phyloP scores from a whole-genome alignment of 768 basidiomycete genomes.

The Tephrocybe sp. region DNA sequence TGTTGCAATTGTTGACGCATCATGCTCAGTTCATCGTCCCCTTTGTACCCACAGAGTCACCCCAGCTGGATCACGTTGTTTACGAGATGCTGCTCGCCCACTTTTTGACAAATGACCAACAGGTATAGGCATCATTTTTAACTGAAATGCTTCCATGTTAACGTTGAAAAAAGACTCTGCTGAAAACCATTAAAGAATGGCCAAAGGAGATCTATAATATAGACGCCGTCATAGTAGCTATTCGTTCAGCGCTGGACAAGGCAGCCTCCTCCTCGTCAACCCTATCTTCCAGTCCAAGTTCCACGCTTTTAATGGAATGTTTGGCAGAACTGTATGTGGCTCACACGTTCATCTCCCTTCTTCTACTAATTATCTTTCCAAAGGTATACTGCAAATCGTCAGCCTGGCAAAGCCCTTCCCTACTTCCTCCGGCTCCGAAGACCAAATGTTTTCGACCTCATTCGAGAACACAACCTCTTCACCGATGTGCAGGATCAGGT shows the following conservation, averaged over 20 bases:
- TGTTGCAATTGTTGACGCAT: conserved; percentile 2
- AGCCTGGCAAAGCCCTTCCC: conserved; percentile 91
- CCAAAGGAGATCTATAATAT: conserved; percentile 90
- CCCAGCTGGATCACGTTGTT: conserved; percentile 77
- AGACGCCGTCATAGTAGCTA: conserved; percentile 82
- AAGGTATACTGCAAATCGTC: conserved; percentile 84
- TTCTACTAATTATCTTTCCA: not conserved
- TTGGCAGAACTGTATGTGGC: conserved; percentile 78
- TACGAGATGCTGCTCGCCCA: conserved; percentile 96
- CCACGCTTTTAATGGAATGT: conserved; percentile 85
- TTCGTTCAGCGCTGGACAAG: conserved; percentile 78
- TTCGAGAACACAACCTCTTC: conserved; percentile 90
- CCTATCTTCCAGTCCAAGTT: conserved; percentile 40
- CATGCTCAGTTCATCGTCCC: conserved; percentile 76
- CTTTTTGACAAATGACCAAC: conserved; percentile 74
- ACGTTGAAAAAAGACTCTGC: conserved; percentile 50
- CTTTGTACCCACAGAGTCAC: conserved; percentile 78
- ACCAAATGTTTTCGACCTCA: conserved; percentile 91
- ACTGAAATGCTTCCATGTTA: not conserved
- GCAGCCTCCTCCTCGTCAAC: conserved; percentile 47
- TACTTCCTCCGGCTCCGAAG: conserved; percentile 84
- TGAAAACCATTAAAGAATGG: conserved; percentile 84
- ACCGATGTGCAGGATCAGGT: conserved; percentile 95
- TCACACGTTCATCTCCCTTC: too few species aligned
- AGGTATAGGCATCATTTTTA: conserved; percentile 37